Base-by-base conservation (phyloP, 495 filamentous ascomycete genomes). In the Aspergillus ellipticus region DNA sequence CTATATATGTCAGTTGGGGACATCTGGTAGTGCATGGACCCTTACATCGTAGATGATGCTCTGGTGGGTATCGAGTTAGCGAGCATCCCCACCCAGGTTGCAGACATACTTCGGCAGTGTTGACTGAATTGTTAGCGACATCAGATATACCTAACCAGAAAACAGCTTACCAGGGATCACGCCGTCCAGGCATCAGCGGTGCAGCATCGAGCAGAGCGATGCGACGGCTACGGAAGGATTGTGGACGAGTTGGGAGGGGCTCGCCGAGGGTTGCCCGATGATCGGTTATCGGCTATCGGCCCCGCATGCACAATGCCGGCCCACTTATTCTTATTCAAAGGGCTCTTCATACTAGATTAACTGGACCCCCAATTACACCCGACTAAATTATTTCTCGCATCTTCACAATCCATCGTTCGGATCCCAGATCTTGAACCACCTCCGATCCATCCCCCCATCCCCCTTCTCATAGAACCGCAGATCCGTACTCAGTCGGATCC, bases 401-500 rank as follows among this genome's bases (percentile, higher is more conserved):
- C n/a, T 46, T 57, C 53, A 68, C 16, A 66, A 41, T 24, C 63
- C 58, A 59, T 68, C 63, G 26, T 55, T 60, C 3, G 62, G 66
- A 10, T 24, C 41, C 60, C 63, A 68, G 10, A 63, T 55, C 26
- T 62, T 64, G 13, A 54, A 51, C 63, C 66, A 66, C 3, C 66
- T 42, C 22, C 50, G 58, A 58, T 79, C 75, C 48, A 65, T 72
- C 11, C 62, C 65, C 28, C 53, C 60, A 2, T 63, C 63, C 17
- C 66, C 68, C 51, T 77, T 64, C 2, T 72, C 70, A 67, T 68
- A 66, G 37, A 77, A 81, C 53, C 79, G 66, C 52, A 80, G 57
- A 58, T 81, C 79, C 16, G 76, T 79, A 37, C 70, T 74, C 39
- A 82, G 61, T 11, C 78, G 64, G 46, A 80, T 80, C 2, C 73